Percentiles rank a stretch among this genome's conserved stretches.
Evolutionary conservation across 2,329 filamentous ascomycete genomes (phyloP).

Genomic region (Aspergillus sp.): DNA sequence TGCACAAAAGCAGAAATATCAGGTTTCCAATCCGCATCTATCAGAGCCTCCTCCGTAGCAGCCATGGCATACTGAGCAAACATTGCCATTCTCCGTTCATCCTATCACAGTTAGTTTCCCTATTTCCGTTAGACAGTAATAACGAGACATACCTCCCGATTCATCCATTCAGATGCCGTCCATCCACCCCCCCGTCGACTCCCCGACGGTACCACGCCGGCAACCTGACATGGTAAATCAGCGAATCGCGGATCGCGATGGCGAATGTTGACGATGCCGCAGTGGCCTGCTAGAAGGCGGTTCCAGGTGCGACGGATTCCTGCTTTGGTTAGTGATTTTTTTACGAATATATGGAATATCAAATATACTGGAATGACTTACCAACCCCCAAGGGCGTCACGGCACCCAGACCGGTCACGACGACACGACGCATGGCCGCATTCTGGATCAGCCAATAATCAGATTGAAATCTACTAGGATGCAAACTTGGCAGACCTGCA

Average conservation of each 20-base stretch:
- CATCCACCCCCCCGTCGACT: slow-evolving; percentile 36
- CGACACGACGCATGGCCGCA: slow-evolving; percentile 53
- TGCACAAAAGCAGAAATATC: slow-evolving; percentile 46
- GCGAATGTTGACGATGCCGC: slow-evolving; percentile 68
- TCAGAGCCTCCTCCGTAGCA: slow-evolving; percentile 74
- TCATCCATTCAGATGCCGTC: slow-evolving; percentile 39
- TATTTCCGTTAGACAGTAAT: not conserved
- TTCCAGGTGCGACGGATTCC: slow-evolving; percentile 70
- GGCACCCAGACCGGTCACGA: slow-evolving; percentile 74
- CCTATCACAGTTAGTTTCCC: slow-evolving; percentile 34
- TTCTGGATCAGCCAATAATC: slow-evolving; percentile 2
- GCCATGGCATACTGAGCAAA: slow-evolving; percentile 90
- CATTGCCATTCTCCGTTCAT: slow-evolving; percentile 71
- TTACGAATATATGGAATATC: no score
- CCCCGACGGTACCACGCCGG: slow-evolving; percentile 66
- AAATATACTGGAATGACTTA: slow-evolving; percentile 22
- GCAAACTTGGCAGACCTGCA: not conserved
- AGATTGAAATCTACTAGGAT: no score
- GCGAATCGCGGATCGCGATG: slow-evolving; percentile 56
- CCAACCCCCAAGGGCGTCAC: slow-evolving; percentile 76
- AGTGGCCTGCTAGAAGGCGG: slow-evolving; percentile 68
- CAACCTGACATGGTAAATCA: slow-evolving; percentile 73
- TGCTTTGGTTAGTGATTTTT: slow-evolving; percentile 15
- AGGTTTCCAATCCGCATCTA: slow-evolving; percentile 71
- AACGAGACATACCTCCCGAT: slow-evolving; percentile 28